Evolutionary conservation across 768 basidiomycete genomes (phyloP), one percentile per base, ranked within the genome.

Genomic region (Boletellus ananiceps): DNA sequence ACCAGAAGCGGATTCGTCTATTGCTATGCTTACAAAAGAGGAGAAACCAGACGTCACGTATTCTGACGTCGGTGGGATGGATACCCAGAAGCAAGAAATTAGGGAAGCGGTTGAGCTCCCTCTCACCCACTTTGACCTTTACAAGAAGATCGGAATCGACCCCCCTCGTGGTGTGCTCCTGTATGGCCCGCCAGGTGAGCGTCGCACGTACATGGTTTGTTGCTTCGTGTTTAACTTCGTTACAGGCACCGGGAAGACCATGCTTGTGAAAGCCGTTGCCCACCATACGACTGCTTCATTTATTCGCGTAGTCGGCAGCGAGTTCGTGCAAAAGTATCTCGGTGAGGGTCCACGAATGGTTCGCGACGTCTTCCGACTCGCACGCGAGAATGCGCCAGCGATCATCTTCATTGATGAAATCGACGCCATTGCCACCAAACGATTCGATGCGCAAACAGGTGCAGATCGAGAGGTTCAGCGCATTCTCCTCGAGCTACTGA

Each of bases 331-430:
- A 73, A 99, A 99, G 69, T 99, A 99, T 64, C 82, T 99, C 5
- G 96, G 96, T 60, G 96, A 99, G 75, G 96, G 96, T 31, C 96
- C 96, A 36, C 90, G 96, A 56, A 99, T 99, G 96, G 96, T 99
- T 56, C 86, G 96, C 63, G 96, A 99, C 65, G 96, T 99, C 46
- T 99, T 99, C 78, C 83, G 96, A 49, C 82, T 99, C 40, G 96
- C 96, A 21, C 78, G 96, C 57, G 96, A 99, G 70, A 99, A 99
- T 66, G 78, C 94, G 0, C 96, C 96, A 2, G 85, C 93, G 23
- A 99, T 99, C 65, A 98, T 99, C 70, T 99, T 99, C 75, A 98
- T 99, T 63, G 96, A 98, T 68, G 95, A 94, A 63, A 89, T 94
- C 58, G 96, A 99, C 58, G 95, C 96, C 16, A 99, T 99, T 66